Base-by-base conservation (phyloP, 805 yeast species). In the Candida silvicultrix region DNA sequence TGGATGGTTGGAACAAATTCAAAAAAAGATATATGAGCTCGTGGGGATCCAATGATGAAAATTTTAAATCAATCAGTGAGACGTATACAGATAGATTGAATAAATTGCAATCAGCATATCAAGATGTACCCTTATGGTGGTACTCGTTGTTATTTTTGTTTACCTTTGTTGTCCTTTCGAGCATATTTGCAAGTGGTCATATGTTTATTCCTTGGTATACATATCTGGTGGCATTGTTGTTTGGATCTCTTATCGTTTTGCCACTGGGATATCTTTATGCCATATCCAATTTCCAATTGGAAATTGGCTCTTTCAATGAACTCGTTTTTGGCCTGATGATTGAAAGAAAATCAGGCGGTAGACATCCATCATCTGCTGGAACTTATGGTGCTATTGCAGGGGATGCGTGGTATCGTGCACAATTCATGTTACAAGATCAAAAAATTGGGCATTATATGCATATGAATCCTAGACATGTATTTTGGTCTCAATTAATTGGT, bases 381-480 rank as follows among this genome's bases (percentile, higher is more conserved):
- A 65, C 73, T 4, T 75, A 73, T 53, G 77, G 78, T 5, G 71
- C 78, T 10, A 62, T 75, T n/a, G 74, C 80, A 1, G 80, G 80
- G 1, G 72, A 75, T 53, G 75, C 78, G 2, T 73, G 77, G 77
- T 73, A 73, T 48, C 52, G 79, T 31, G 77, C 79, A 0, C 78
- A 75, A 50, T 72, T 49, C 16, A 42, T 42, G 45, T 31, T 42
- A 20, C 45, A 42, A 42, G 73, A 68, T 47, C 70, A 72, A 64
- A 72, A 75, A 50, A 60, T 77, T 6, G 83, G 81, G 1, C 74
- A 75, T 51, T 78, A 78, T 60, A 75, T 73, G 58, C 73, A 73
- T 50, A 55, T 78, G 15, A 80, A 81, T 0, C 83, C 83, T 1
- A 67, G 62, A 32, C 58, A 66, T 2, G 74, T 77, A 9, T 78